Percentiles rank a stretch among this genome's conserved stretches.
Evolutionary conservation across 257 asterid genomes (phyloP).

Genomic region (Paulownia fortunei): DNA sequence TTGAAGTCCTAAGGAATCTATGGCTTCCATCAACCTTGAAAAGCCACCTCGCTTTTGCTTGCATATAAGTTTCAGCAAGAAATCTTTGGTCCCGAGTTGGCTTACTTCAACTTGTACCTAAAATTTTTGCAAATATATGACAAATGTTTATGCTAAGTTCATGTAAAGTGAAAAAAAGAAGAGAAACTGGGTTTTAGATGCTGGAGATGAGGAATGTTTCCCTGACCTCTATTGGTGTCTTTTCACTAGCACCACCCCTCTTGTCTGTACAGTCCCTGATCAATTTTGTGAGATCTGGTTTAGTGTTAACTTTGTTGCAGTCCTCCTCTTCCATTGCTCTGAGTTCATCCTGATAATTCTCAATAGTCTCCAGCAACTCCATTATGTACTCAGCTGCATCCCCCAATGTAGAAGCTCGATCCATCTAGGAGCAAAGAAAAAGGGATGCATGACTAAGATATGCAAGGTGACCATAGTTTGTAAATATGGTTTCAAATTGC

Average conservation of each 20-base stretch:
- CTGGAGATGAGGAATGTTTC: not conserved
- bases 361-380: slow-evolving; percentile 50
- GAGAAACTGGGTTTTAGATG: not conserved
- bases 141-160: slow-evolving; percentile 4
- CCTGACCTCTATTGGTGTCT: slow-evolving; percentile 47
- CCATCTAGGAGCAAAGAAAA: slow-evolving; percentile 61
- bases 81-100: slow-evolving; percentile 56
- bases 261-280: slow-evolving; percentile 18
- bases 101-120: slow-evolving; percentile 70
- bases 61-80: slow-evolving; percentile 62
- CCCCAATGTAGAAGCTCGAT: slow-evolving; percentile 56
- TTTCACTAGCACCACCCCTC: slow-evolving; percentile 28
- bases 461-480: not conserved
- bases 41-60: slow-evolving; percentile 51
- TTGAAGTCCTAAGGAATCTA: slow-evolving; percentile 59
- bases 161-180: not conserved
- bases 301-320: slow-evolving; percentile 21
- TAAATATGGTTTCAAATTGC: not conserved
- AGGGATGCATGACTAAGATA: not conserved
- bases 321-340: slow-evolving; percentile 46
- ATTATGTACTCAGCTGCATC: slow-evolving; percentile 77
- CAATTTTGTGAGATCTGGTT: slow-evolving; percentile 27
- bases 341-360: slow-evolving; percentile 50
- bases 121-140: not conserved
- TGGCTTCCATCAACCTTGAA: slow-evolving; percentile 61